Evolutionary conservation across 75 land plant species (phyloP), one percentile per base, ranked within the genome.

Genomic region (Sequoiadendron giganteum): DNA sequence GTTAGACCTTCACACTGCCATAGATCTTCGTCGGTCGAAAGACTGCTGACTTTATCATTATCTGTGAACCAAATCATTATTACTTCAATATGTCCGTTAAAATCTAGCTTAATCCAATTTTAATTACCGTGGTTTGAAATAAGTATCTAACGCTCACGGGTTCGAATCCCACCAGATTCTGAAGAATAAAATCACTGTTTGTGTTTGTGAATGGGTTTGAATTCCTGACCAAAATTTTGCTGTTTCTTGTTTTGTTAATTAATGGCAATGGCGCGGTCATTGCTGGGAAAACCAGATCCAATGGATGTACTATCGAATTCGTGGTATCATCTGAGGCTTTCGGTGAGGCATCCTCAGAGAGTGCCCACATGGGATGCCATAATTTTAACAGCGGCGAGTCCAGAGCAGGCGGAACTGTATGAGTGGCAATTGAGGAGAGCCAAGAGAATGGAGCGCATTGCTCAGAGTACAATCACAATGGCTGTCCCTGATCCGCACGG

Each of bases 341-440:
- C 98, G 70, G 95, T 97, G 47, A 88, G 99, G 79, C 91, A 95
- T 75, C 95, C 99, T 13, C 19, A 91, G 65, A 87, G 99, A 81
- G 95, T 94, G 47, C 93, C 97, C n/a, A 97, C 99, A 0, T 98
- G 99, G 99, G 99, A 98, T 88, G 99, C 99, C 25, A 90, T 98
- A 76, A 92, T 98, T 7, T 88, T 98, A 28, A 98, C 99, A 0
- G 99, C 99, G 0, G 97, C 99, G 2, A 97, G 99, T 88, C 99
- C 99, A 43, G 97, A 97, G 86, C 99, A 98, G 87, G 97, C 99
- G 25, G 55, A 87, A 88, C 97, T 98, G 56, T 98, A 95, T 92
- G 94, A 95, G 80, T 92, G 93, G 95, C 99, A 97, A 88, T 92
- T 98, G 70, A 75, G 78, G 16, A 90, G 93, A 45, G 99, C 99